A percentile compares a stretch with the other conserved stretches of the same genome.
phyloP scores from a whole-genome alignment of 164 flowering plant species.

The Berberis thunbergii region DNA sequence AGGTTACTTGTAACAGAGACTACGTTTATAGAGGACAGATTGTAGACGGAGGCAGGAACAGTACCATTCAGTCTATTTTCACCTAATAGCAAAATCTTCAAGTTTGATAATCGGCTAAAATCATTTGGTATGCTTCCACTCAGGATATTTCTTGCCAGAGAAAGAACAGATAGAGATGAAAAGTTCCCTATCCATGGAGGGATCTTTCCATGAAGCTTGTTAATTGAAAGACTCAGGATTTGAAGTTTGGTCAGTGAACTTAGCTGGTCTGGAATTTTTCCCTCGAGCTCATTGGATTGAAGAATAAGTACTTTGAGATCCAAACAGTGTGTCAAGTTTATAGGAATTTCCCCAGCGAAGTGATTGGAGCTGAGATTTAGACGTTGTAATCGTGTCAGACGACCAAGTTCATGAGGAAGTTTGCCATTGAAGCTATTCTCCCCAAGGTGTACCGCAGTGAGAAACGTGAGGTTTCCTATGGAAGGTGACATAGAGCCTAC shows the following conservation, averaged over 20 bases:
- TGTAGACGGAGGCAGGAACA: constrained; percentile 2
- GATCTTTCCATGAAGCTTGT: background rate
- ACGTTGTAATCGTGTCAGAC: background rate
- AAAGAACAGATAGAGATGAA: background rate
- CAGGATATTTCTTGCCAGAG: background rate
- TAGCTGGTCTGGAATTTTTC: background rate
- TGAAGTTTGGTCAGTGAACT: background rate
- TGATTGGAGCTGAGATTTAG: background rate
- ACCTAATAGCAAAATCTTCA: background rate
- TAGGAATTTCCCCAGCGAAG: background rate
- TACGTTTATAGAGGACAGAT: background rate
- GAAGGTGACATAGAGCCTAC: constrained; percentile 7
- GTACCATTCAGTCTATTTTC: background rate
- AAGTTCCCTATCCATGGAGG: constrained; percentile 2
- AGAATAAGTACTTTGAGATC: background rate
- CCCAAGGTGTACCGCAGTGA: background rate
- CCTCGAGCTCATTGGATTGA: background rate
- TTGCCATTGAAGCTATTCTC: constrained; percentile 5
- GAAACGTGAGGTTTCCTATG: constrained; percentile 7
- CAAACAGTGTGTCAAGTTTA: background rate
- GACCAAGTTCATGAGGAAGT: constrained; percentile 8
- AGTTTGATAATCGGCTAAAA: background rate
- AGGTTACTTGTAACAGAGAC: background rate
- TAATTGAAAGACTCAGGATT: background rate
- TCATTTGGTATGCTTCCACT: background rate